phyloP scores from a whole-genome alignment of 169 alveolate genomes.

The Eimeria brunetti region DNA sequence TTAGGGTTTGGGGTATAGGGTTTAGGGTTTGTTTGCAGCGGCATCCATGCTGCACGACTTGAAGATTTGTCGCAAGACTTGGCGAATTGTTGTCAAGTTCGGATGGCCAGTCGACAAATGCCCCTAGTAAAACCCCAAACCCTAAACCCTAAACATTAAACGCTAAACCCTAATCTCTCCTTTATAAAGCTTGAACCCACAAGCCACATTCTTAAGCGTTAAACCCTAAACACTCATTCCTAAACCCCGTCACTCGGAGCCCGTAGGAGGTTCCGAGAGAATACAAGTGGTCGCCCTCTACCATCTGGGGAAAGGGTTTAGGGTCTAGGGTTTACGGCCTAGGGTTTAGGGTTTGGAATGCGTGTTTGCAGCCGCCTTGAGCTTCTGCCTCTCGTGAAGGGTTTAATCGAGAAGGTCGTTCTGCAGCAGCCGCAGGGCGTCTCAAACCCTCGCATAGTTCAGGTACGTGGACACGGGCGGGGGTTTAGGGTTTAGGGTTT shows the following conservation, averaged over 20 bases:
- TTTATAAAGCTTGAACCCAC: background rate
- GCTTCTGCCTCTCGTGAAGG: constrained; percentile 83
- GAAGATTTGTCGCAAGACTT: constrained; percentile 80
- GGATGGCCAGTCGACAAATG: constrained; percentile 83
- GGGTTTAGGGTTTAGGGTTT: constrained; percentile 44
- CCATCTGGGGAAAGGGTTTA: background rate
- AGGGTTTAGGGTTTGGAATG: constrained; percentile 21
- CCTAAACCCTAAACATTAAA: background rate
- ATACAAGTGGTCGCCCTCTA: background rate
- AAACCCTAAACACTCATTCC: background rate
- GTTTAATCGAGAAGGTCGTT: constrained; percentile 83
- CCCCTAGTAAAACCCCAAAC: constrained; percentile 67
- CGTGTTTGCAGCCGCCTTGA: constrained; percentile 82
- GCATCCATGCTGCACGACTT: constrained; percentile 78
- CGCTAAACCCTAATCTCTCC: background rate
- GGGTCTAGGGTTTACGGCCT: constrained; percentile 1
- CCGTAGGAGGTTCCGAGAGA: background rate
- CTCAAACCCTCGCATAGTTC: constrained; percentile 77
- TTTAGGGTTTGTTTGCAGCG: constrained; percentile 63
- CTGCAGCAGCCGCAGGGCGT: constrained; percentile 81
- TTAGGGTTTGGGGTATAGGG: constrained; percentile 32
- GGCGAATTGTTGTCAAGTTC: constrained; percentile 81
- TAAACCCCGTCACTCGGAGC: too few relatives aligned
- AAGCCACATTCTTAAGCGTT: background rate
- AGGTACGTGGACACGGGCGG: constrained; percentile 33